Evolutionary conservation across 257 asterid species (phyloP), one percentile per base, ranked within the genome.

Genomic region (Solanum pimpinellifolium): DNA sequence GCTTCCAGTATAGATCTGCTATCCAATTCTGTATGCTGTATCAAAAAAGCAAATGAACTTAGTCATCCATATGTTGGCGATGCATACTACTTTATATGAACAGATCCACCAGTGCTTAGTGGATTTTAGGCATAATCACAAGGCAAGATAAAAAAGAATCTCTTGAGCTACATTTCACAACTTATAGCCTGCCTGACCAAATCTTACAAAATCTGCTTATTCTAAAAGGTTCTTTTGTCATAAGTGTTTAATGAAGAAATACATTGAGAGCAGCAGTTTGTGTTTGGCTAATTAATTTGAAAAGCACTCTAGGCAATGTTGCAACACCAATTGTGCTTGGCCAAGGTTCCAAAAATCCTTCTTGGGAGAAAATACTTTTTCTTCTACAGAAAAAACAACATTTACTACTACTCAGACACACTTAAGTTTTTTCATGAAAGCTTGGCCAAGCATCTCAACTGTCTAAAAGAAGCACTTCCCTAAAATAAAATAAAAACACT

Each of bases 1-100:
- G 99, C 93, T 96, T 97, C 99, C 99, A 97, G 92, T 66, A 96
- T 92, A 97, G 92, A 92, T 97, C 99, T 89, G 88, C 98, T 88
- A 97, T 92, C 99, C 99, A 97, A 88, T 97, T 97, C 90, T 93
- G 98, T 89, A 97, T 88, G 89, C 99, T 97, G 98, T 88, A 85
- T 85, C 23, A 76, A 31, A 89, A 78, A 75, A 49, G 59, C 60
- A 33, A 31, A 21, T 73, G 84, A 86, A 86, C 73, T n/a, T 49
- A 81, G 44, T 29, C 23, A 49, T 81, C 85, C 12, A 29, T 46
- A 47, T 81, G 21, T 49, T 29, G 69, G 39, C 18, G 25, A 81
- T 47, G 68, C 46, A 20, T 81, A 29, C 44, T 11, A 16, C 84
- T 47, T 37, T 27, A 4, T 23, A 47, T 80, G 84, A 80, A 31